A percentile compares a stretch with the other conserved stretches of the same genome.
phyloP scores from a whole-genome alignment of 2,329 filamentous ascomycete species.

The Cryphonectria japonica region DNA sequence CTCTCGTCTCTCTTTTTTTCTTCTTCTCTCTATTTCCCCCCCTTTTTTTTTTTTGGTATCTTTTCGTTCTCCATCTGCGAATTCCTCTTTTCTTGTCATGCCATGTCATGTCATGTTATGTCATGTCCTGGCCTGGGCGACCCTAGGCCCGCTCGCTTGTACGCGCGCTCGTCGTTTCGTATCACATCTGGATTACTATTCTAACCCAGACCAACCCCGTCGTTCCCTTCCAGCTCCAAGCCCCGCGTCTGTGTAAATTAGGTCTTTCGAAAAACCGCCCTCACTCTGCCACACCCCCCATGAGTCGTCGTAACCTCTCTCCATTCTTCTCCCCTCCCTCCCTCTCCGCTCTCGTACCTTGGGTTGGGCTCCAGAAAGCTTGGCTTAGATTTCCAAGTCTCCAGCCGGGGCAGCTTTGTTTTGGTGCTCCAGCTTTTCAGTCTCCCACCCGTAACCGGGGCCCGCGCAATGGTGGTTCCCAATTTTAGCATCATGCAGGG shows the following conservation, averaged over 20 bases:
- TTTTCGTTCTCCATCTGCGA: background rate
- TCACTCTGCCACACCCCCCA: background rate
- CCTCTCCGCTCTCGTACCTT: background rate
- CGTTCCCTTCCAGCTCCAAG: background rate
- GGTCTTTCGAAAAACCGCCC: background rate
- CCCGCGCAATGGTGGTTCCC: background rate
- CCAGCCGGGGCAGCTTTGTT: background rate
- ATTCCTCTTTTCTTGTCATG: background rate
- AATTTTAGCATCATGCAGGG: slow-evolving; percentile 19
- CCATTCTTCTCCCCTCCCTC: background rate
- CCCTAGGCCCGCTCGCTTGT: background rate
- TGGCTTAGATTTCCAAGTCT: background rate
- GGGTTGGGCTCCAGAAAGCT: background rate
- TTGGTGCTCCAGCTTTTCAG: background rate
- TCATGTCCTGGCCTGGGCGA: background rate
- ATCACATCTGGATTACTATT: background rate
- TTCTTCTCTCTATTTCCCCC: background rate
- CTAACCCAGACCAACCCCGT: background rate
- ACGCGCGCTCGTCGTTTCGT: background rate
- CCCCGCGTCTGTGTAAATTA: background rate
- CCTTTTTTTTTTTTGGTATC: background rate
- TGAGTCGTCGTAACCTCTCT: background rate
- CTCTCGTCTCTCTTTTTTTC: background rate
- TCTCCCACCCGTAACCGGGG: background rate
- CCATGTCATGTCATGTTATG: slow-evolving; percentile 10